Conservation (phyloP, 208 protist genomes). For the Trypanosoma grayi region DNA sequence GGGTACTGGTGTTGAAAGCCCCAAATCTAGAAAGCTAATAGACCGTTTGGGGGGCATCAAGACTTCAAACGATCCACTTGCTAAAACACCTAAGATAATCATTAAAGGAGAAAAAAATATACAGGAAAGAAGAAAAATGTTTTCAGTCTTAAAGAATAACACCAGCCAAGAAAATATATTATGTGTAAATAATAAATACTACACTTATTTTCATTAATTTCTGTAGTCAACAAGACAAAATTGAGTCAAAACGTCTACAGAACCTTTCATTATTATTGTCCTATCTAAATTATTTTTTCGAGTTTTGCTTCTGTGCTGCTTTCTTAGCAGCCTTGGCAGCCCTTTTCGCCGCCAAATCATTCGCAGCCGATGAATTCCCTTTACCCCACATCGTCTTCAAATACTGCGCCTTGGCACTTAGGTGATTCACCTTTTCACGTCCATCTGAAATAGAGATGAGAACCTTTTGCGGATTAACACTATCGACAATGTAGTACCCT, state of each 20-base stretch:
- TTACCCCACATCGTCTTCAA: constrained; percentile 60
- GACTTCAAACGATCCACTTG: too few species aligned
- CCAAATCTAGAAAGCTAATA: constrained; percentile 80
- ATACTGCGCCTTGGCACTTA: constrained; percentile 89
- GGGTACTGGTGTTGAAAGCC: constrained; percentile 72
- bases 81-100: too few species aligned
- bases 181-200: neutral
- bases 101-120: constrained; percentile 10
- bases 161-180: neutral
- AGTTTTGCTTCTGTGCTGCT: constrained; percentile 65
- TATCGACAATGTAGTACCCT: constrained; percentile 98
- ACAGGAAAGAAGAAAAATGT: constrained; percentile 11
- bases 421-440: constrained; percentile 89
- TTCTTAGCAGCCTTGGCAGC: constrained; percentile 90
- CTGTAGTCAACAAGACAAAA: neutral
- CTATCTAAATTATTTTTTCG: constrained; percentile 25
- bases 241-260: neutral
- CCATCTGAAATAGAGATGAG: constrained; percentile 87
- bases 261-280: neutral
- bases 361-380: constrained; percentile 60
- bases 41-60: constrained; percentile 47
- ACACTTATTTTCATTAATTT: too few species aligned
- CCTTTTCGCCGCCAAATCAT: constrained; percentile 78
- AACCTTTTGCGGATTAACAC: constrained; percentile 41
- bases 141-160: constrained; percentile 6